Evolutionary conservation across 1,284 basidiomycete species (phyloP).

Genomic region (Microbotryum violaceum): DNA sequence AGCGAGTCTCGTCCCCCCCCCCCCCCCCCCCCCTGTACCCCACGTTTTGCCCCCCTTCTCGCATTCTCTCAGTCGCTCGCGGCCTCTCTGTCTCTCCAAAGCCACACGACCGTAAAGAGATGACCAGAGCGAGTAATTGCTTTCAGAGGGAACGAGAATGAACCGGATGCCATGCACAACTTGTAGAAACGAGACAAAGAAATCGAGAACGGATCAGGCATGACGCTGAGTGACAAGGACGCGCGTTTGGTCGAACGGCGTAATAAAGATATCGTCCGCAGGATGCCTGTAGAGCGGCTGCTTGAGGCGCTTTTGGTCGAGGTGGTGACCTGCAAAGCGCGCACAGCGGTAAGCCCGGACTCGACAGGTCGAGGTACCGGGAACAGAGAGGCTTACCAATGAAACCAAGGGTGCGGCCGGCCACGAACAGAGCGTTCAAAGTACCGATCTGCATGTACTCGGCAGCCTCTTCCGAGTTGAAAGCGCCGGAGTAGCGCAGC

Average conservation of each 20-base stretch:
- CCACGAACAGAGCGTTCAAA: slow-evolving; percentile 92
- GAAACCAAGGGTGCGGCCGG: slow-evolving; percentile 95
- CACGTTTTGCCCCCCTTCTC: too few species aligned
- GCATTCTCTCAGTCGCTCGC: too few species aligned
- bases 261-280: slow-evolving; percentile 51
- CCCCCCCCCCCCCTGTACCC: too few species aligned
- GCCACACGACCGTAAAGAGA: too few species aligned
- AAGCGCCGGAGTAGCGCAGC: slow-evolving; percentile 84
- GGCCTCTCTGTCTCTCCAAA: too few species aligned
- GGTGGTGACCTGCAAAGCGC: slow-evolving; percentile 43
- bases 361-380: slow-evolving; percentile 1
- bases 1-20: too few species aligned
- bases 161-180: too few species aligned
- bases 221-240: slow-evolving; percentile 13
- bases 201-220: too few species aligned
- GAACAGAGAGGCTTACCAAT: slow-evolving; percentile 71
- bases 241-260: slow-evolving; percentile 13
- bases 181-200: too few species aligned
- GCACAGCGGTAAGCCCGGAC: background rate
- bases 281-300: slow-evolving; percentile 84
- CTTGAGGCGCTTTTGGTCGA: slow-evolving; percentile 87
- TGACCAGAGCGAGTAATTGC: too few species aligned
- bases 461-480: slow-evolving; percentile 89
- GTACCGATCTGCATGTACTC: slow-evolving; percentile 90
- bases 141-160: too few species aligned